A percentile compares a stretch with the other conserved stretches of the same genome.
phyloP scores from a whole-genome alignment of 2,329 filamentous ascomycete species.

The Fusarium ramigenum region DNA sequence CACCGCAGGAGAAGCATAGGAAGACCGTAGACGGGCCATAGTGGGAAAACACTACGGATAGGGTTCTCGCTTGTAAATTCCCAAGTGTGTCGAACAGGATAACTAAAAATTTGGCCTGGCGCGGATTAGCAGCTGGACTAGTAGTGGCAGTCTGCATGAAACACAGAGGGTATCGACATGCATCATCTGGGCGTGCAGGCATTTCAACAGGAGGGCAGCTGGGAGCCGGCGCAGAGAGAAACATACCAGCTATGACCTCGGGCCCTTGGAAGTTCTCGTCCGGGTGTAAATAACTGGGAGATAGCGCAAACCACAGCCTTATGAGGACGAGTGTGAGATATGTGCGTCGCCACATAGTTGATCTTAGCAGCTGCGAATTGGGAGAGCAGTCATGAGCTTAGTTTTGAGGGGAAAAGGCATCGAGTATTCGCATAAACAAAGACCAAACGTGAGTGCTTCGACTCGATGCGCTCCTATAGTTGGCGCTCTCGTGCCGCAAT shows the following conservation, averaged over 20 bases:
- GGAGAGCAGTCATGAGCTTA: conserved; percentile 43
- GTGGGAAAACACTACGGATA: conserved; percentile 93
- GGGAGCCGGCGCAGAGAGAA: not conserved
- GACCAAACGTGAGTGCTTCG: not conserved
- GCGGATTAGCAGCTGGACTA: conserved; percentile 19
- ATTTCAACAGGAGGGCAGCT: not conserved
- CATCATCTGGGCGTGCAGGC: too few species aligned
- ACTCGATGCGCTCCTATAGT: not conserved
- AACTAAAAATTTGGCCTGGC: conserved; percentile 89
- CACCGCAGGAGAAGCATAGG: conserved; percentile 93
- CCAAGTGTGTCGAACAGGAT: conserved; percentile 91
- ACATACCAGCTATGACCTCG: conserved; percentile 92
- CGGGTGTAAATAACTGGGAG: conserved; percentile 95
- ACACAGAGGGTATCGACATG: not conserved
- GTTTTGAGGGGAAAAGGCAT: conserved; percentile 30
- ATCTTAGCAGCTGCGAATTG: conserved; percentile 32
- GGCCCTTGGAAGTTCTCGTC: conserved; percentile 99
- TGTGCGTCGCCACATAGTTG: conserved; percentile 86
- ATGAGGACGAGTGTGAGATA: conserved; percentile 87
- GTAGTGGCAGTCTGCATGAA: not conserved
- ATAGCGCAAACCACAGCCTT: conserved; percentile 92
- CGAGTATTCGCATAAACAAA: conserved; percentile 29
- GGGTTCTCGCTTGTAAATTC: conserved; percentile 91
- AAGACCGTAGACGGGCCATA: conserved; percentile 95
- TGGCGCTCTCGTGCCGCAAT: conserved; percentile 11